phyloP scores from a whole-genome alignment of 345 rosid genomes.

The Streptanthus diversifolius region DNA sequence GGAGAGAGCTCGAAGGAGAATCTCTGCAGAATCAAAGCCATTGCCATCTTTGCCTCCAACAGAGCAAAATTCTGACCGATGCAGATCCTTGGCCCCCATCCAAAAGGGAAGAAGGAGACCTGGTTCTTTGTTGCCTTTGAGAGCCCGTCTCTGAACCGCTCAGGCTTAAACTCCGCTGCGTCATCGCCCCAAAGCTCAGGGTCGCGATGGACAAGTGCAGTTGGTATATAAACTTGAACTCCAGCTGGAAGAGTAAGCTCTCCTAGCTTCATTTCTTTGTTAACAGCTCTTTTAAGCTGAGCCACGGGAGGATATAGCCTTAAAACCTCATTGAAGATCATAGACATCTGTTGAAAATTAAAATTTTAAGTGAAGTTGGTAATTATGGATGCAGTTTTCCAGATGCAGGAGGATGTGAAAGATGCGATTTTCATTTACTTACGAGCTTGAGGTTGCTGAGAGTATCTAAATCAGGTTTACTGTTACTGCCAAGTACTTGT shows the following conservation, averaged over 20 bases:
- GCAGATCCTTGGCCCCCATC: constrained; percentile 60
- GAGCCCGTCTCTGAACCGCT: constrained; percentile 57
- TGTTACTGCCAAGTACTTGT: constrained; percentile 23
- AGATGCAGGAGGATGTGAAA: background rate
- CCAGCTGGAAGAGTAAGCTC: constrained; percentile 50
- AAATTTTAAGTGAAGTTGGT: background rate
- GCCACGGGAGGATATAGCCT: constrained; percentile 58
- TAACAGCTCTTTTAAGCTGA: constrained; percentile 36
- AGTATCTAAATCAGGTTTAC: constrained; percentile 28
- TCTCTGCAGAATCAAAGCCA: constrained; percentile 34
- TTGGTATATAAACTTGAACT: constrained; percentile 40
- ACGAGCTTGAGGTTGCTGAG: constrained; percentile 36
- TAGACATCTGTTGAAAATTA: constrained; percentile 38
- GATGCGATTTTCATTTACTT: background rate
- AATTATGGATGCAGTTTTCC: background rate
- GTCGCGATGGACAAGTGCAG: constrained; percentile 52
- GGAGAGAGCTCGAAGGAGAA: constrained; percentile 40
- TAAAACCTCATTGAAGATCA: constrained; percentile 58
- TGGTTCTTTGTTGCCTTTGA: constrained; percentile 60
- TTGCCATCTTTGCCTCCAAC: constrained; percentile 53
- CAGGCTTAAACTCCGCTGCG: constrained; percentile 63
- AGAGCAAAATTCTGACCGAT: constrained; percentile 64
- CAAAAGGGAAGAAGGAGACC: constrained; percentile 54
- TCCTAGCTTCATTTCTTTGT: constrained; percentile 52
- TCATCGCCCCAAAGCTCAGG: constrained; percentile 57